Conservation (phyloP, 2,329 filamentous ascomycete species). For the Colletotrichum lentis region DNA sequence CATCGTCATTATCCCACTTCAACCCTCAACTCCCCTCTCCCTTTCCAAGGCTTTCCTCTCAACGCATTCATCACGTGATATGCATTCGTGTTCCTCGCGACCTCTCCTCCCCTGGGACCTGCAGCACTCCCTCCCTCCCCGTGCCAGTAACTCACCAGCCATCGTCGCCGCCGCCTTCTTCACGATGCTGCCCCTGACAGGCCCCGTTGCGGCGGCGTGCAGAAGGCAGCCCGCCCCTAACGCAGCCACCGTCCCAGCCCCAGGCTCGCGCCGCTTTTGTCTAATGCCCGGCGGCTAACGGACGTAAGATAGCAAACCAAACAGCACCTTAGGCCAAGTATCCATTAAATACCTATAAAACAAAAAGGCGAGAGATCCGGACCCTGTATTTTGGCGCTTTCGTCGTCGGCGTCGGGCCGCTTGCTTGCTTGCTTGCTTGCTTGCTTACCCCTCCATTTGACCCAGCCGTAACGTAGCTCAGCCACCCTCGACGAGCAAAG, state of each 20-base stretch:
- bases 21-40: neutral
- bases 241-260: neutral
- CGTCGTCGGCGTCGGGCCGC: neutral
- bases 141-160: too few relatives aligned
- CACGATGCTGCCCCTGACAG: too few relatives aligned
- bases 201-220: slow-evolving; percentile 1
- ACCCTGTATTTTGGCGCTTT: neutral
- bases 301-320: neutral
- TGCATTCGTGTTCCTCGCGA: neutral
- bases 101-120: neutral
- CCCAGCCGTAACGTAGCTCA: neutral
- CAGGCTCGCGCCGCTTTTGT: neutral
- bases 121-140: neutral
- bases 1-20: slow-evolving; percentile 8
- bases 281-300: neutral
- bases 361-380: neutral
- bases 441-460: neutral
- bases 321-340: too few relatives aligned
- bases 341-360: too few relatives aligned
- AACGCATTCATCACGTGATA: neutral
- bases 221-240: slow-evolving; percentile 1
- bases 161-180: neutral
- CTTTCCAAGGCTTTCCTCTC: neutral
- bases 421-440: neutral
- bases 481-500: neutral